Percentiles rank a stretch among this genome's conserved stretches.
These are phyloP conservation scores for Stevia rebaudiana DNA, from an alignment of 140 eudicot species.

Conservation along the genomic window DNA sequence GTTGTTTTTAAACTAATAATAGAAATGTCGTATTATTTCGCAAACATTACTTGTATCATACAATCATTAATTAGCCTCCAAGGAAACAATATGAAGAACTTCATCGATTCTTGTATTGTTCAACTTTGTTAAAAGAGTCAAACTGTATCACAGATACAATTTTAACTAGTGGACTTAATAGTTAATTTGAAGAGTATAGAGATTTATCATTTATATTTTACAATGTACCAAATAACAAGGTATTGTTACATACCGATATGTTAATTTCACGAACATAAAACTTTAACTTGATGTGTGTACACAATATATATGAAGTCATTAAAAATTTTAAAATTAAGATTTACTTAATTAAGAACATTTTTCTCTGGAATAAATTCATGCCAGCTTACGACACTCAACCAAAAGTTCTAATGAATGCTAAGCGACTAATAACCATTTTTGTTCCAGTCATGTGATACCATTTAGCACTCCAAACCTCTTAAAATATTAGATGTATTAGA, in stretches of 20 bases:
- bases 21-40: no score
- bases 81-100: no score
- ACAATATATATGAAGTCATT: background rate
- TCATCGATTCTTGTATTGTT: no score
- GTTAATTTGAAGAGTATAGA: no score
- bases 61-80: no score
- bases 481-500: background rate
- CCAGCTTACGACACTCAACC: background rate
- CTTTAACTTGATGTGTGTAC: background rate
- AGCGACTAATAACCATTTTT: background rate
- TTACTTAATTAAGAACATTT: background rate
- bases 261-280: background rate
- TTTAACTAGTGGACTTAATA: no score
- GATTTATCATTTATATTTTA: background rate
- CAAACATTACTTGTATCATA: no score
- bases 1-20: no score
- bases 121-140: background rate
- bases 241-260: background rate
- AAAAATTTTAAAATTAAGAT: background rate
- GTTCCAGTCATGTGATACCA: conserved; percentile 4
- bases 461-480: background rate
- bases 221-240: no score
- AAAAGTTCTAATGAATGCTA: conserved; percentile 6
- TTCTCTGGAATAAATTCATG: conserved; percentile 1
- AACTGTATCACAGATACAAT: no score